Evolutionary conservation across 768 basidiomycete genomes (phyloP), one percentile per base, ranked within the genome.

Genomic region (Amanita pseudoporphyria): DNA sequence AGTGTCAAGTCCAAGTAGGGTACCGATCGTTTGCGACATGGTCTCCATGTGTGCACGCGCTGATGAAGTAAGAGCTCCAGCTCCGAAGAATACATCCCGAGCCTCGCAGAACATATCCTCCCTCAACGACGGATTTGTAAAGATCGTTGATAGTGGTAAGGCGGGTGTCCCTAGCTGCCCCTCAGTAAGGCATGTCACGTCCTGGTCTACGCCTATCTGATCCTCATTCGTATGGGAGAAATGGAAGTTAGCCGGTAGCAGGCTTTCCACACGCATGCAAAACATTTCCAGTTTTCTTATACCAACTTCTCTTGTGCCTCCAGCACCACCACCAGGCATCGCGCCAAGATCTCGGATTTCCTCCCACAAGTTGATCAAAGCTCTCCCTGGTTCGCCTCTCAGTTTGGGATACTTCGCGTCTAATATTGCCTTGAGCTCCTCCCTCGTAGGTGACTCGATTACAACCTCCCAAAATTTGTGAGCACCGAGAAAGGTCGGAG

Each of bases 91-190:
- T 19, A 95, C 79, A 61, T 98, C 96, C 16, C 85, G 75, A 0
- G 89, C 88, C 60, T 93, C 88, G 36, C 90, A 70, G 58, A 84
- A 93, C 24, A 97, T 79, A 46, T 93, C 90, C 63, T 98, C 94
- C 36, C 92, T 81, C 1, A 94, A 60, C 0, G 75, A 66, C 3
- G 84, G 79, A 60, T 91, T 89, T 3, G 84, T 69, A 56, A 91
- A 80, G 39, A 84, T 57, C 12, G 65, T 57, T 9, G 68, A 60
- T 6, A 82, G 60, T 2, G 68, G 59, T 6, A 54, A 59, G 36
- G 37, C 43, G 6, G 47, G 40, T n/a, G 53, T 50, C 7, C 56
- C 54, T 7, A 52, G 36, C 6, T 10, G 10, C 42, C 18, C 21
- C 21, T 19, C 14, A 18, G 16, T n/a, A 28, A 5, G n/a, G 30